Percentiles rank a stretch among this genome's conserved stretches.
These are phyloP conservation scores for Pyrenochaeta sp. DNA, from an alignment of 2,329 filamentous ascomycete genomes.

Conservation along the genomic window DNA sequence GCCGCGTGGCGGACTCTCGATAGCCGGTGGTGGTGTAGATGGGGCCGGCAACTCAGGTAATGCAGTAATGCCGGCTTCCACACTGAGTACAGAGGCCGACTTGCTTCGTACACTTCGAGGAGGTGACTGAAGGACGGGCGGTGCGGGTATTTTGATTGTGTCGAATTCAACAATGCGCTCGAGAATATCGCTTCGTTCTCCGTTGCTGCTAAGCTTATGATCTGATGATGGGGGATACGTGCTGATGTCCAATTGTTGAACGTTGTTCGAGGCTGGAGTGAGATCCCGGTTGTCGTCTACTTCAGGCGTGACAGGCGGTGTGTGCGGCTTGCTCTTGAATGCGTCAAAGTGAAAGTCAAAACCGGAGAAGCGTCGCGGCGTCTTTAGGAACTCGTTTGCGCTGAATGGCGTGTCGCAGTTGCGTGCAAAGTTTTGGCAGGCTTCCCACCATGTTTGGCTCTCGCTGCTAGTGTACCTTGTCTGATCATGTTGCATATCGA, in stretches of 20 bases:
- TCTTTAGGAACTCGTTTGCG: constrained; percentile 36
- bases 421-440: constrained; percentile 36
- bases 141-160: constrained; percentile 24
- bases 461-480: constrained; percentile 25
- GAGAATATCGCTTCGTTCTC: constrained; percentile 31
- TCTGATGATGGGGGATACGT: constrained; percentile 8
- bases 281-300: constrained; percentile 30
- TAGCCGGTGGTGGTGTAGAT: not conserved
- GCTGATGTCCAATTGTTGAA: constrained; percentile 16
- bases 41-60: constrained; percentile 17
- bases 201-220: constrained; percentile 8
- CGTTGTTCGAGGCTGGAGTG: constrained; percentile 27
- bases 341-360: constrained; percentile 37
- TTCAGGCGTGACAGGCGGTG: constrained; percentile 22
- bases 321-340: constrained; percentile 9
- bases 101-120: constrained; percentile 22
- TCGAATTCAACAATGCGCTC: constrained; percentile 36
- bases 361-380: constrained; percentile 35
- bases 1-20: constrained; percentile 15
- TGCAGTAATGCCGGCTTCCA: constrained; percentile 26
- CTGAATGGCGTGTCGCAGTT: constrained; percentile 38
- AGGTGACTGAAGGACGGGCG: constrained; percentile 34
- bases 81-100: constrained; percentile 11
- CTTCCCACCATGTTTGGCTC: constrained; percentile 36
- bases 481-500: not conserved